Conservation (phyloP, 176 grass and related monocot species). For the Panicum miliaceum region DNA sequence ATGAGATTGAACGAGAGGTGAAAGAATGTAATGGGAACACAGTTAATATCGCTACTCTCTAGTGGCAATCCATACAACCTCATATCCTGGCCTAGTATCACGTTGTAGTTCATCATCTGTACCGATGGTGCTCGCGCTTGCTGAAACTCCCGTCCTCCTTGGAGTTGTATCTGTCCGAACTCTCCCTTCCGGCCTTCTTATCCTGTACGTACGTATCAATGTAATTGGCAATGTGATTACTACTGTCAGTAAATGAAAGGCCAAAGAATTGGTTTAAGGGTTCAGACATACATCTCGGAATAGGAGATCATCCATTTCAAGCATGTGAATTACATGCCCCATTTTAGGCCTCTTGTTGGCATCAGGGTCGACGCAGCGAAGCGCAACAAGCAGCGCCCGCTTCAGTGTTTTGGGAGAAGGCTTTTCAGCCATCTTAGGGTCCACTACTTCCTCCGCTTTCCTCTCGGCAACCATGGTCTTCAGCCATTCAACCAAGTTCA, state of each 20-base stretch:
- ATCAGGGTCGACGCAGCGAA: constrained; percentile 91
- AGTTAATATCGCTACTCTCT: constrained; percentile 52
- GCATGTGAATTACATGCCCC: constrained; percentile 98
- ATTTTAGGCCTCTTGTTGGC: constrained; percentile 91
- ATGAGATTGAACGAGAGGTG: constrained; percentile 32
- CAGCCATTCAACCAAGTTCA: constrained; percentile 97
- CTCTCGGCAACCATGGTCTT: constrained; percentile 85
- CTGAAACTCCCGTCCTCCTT: constrained; percentile 65
- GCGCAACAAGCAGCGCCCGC: constrained; percentile 70
- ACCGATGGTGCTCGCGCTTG: constrained; percentile 63
- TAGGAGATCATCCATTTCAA: constrained; percentile 84
- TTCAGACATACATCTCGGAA: constrained; percentile 60
- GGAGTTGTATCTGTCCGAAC: constrained; percentile 50
- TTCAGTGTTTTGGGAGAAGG: constrained; percentile 84
- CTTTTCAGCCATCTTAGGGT: constrained; percentile 72
- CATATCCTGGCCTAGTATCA: constrained; percentile 14
- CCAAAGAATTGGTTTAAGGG: neutral
- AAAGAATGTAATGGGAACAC: constrained; percentile 49
- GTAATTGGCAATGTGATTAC: neutral
- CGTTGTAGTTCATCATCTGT: constrained; percentile 48
- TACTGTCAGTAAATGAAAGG: neutral
- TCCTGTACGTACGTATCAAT: constrained; percentile 54
- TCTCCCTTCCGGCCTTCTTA: constrained; percentile 51
- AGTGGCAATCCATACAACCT: constrained; percentile 48
- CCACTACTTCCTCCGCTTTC: constrained; percentile 79